Conservation (phyloP, 441 rosid species). For the Manihot esculenta region DNA sequence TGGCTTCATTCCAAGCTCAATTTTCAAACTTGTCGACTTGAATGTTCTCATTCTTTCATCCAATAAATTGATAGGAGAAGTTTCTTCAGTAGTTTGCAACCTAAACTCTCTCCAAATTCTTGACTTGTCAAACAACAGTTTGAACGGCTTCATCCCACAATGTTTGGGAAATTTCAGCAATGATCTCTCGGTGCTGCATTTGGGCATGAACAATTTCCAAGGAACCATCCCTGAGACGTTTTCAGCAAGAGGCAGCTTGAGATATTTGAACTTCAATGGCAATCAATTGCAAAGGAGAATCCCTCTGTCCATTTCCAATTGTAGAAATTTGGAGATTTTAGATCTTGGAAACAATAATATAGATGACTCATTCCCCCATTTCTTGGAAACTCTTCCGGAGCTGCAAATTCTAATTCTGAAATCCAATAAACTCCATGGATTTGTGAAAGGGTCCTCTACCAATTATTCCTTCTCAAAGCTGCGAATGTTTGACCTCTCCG, state of each 20-base stretch:
- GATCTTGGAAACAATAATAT: constrained; percentile 25
- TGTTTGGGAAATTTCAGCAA: too few relatives aligned
- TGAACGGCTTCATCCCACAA: too few relatives aligned
- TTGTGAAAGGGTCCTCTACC: too few relatives aligned
- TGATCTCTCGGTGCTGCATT: too few relatives aligned
- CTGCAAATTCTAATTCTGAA: constrained; percentile 13
- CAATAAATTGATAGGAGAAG: constrained; percentile 3
- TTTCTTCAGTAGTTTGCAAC: constrained; percentile 26
- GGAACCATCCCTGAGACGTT: too few relatives aligned
- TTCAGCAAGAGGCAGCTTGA: background rate
- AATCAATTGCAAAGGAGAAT: constrained; percentile 20
- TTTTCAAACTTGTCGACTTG: constrained; percentile 7
- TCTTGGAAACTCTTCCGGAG: background rate
- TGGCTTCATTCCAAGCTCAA: constrained; percentile 16
- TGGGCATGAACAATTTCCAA: too few relatives aligned
- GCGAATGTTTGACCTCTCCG: too few relatives aligned
- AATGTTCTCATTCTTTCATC: constrained; percentile 11
- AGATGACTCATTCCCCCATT: constrained; percentile 14
- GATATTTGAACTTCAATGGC: constrained; percentile 14
- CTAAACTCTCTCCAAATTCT: constrained; percentile 17
- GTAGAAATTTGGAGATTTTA: constrained; percentile 9
- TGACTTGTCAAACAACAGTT: too few relatives aligned
- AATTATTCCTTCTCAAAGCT: too few relatives aligned
- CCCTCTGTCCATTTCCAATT: constrained; percentile 20
- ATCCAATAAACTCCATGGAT: constrained; percentile 9